These are phyloP conservation scores for Fusarium newnesense DNA, from an alignment of 2,329 filamentous ascomycete genomes.

Conservation along the genomic window DNA sequence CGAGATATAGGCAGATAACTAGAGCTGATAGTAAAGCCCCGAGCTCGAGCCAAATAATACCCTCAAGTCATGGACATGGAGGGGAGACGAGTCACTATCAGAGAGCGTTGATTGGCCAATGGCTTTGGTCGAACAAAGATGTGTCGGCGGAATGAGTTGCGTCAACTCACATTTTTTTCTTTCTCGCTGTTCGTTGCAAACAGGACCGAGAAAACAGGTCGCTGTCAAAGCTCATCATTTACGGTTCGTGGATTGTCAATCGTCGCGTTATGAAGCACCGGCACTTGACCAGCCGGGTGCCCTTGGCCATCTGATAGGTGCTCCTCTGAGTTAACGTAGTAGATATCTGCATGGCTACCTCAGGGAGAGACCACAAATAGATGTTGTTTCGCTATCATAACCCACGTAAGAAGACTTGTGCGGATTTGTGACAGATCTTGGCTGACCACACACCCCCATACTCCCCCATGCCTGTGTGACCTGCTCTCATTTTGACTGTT, in stretches of 20 bases:
- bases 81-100: constrained; percentile 42
- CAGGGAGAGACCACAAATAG: constrained; percentile 4
- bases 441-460: constrained; percentile 30
- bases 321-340: constrained; percentile 5
- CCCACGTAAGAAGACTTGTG: constrained; percentile 31
- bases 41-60: constrained; percentile 36
- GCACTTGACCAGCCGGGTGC: constrained; percentile 11
- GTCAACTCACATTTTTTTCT: constrained; percentile 24
- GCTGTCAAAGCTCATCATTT: background rate
- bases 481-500: constrained; percentile 35
- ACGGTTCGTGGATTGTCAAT: background rate
- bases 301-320: constrained; percentile 11
- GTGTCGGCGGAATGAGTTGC: constrained; percentile 40
- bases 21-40: constrained; percentile 27
- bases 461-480: constrained; percentile 17
- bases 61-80: constrained; percentile 38
- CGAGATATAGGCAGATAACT: constrained; percentile 25
- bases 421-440: constrained; percentile 27
- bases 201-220: constrained; percentile 35
- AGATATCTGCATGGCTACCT: background rate
- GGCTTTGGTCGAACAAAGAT: constrained; percentile 36
- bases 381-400: constrained; percentile 34
- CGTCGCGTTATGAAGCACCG: constrained; percentile 6
- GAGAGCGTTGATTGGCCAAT: constrained; percentile 48
- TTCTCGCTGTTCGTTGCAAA: constrained; percentile 39